A percentile compares a stretch with the other conserved stretches of the same genome.
These are phyloP conservation scores for Fusarium pseudocircinatum DNA, from an alignment of 2,329 filamentous ascomycete genomes.

Conservation along the genomic window DNA sequence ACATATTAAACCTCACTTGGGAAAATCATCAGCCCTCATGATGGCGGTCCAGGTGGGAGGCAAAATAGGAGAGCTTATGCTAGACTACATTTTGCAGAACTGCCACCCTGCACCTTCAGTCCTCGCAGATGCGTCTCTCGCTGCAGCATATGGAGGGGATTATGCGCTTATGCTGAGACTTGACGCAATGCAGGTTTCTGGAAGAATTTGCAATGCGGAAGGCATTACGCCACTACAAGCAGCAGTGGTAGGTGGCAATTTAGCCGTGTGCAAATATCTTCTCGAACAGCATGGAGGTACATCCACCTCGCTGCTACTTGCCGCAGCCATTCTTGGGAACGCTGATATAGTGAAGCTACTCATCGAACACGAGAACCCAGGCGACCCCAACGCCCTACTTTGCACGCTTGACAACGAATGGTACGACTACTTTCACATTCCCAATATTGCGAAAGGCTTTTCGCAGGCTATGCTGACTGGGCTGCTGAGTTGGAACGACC, in stretches of 20 bases:
- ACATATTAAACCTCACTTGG: no score
- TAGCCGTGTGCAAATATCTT: rapidly evolving
- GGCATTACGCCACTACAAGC: rapidly evolving
- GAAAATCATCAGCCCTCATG: not conserved
- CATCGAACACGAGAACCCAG: rapidly evolving
- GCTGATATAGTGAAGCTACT: rapidly evolving
- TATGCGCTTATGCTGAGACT: rapidly evolving
- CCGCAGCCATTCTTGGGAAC: rapidly evolving
- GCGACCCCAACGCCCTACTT: no score
- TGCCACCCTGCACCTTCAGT: rapidly evolving
- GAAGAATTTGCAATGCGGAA: rapidly evolving
- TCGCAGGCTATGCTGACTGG: no score
- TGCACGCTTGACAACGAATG: no score
- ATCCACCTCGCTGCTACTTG: rapidly evolving
- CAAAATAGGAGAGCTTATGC: rapidly evolving
- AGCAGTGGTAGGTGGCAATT: rapidly evolving
- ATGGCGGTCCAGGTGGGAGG: not conserved
- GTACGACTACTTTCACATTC: no score
- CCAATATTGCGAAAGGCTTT: no score
- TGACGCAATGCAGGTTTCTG: rapidly evolving
- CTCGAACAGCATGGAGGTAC: rapidly evolving
- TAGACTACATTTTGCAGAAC: no score
- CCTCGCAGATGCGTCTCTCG: not conserved
- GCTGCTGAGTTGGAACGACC: no score
- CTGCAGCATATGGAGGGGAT: rapidly evolving